Conservation (phyloP, 2,329 filamentous ascomycete genomes). For the Calycina herbarum region DNA sequence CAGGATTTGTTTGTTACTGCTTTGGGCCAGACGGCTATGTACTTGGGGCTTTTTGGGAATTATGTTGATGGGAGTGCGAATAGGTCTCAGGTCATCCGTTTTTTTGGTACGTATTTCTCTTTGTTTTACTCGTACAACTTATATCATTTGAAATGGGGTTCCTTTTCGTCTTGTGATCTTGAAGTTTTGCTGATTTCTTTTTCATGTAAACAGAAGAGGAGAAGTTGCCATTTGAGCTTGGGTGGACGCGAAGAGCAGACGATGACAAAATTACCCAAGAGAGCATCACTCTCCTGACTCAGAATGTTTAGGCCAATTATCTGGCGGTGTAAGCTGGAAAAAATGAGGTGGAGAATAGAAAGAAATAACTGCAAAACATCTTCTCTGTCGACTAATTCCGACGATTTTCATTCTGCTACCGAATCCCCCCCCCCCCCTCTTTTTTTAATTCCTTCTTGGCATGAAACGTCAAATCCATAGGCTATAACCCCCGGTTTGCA, state of each 20-base stretch:
- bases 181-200: neutral
- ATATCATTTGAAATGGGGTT: too few relatives aligned
- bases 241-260: neutral
- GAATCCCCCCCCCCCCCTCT: too few relatives aligned
- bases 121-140: neutral
- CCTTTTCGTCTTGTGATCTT: too few relatives aligned
- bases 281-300: neutral
- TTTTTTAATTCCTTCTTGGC: too few relatives aligned
- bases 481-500: too few relatives aligned
- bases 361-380: too few relatives aligned
- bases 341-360: too few relatives aligned
- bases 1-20: neutral
- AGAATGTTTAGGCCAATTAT: too few relatives aligned
- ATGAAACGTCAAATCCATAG: too few relatives aligned
- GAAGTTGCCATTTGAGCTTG: neutral
- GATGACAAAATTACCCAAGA: neutral
- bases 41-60: neutral
- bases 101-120: neutral
- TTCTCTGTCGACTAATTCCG: too few relatives aligned
- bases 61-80: neutral
- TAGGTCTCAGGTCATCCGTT: neutral
- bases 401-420: too few relatives aligned
- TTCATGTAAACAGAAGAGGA: neutral
- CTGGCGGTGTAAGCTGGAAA: too few relatives aligned
- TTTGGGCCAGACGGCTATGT: neutral